Percentiles rank a stretch among this genome's conserved stretches.
These are phyloP conservation scores for Psilocybe subaeruginosa DNA, from an alignment of 768 basidiomycete genomes.

Conservation along the genomic window DNA sequence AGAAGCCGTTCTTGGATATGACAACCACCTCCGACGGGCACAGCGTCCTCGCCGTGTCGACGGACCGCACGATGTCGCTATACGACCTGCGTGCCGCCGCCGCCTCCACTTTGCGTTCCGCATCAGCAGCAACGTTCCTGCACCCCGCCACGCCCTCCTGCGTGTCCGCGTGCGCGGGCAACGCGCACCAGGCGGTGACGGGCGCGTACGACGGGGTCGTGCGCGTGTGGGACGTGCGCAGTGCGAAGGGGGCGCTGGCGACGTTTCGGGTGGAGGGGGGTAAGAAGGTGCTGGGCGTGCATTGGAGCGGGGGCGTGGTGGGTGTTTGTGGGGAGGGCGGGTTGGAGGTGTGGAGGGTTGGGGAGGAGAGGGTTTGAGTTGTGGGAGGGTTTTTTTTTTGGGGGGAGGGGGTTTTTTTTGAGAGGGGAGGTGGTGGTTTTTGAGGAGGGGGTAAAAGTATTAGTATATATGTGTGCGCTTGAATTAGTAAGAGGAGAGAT, in stretches of 20 bases:
- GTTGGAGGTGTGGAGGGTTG: slow-evolving; percentile 64
- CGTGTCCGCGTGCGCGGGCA: slow-evolving; percentile 35
- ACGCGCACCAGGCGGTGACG: slow-evolving; percentile 60
- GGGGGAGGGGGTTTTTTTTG: too few relatives aligned
- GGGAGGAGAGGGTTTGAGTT: slow-evolving; percentile 30
- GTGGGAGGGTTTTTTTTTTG: neutral
- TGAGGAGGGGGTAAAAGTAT: too few relatives aligned
- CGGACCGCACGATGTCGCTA: slow-evolving; percentile 73
- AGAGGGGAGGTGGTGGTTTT: too few relatives aligned
- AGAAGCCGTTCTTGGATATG: slow-evolving; percentile 76
- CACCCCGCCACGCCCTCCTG: slow-evolving; percentile 74
- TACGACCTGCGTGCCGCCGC: slow-evolving; percentile 63
- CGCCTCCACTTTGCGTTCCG: slow-evolving; percentile 1
- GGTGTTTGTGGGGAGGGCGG: slow-evolving; percentile 69
- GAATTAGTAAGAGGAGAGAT: too few relatives aligned
- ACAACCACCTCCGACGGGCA: slow-evolving; percentile 46
- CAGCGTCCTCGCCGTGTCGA: slow-evolving; percentile 63
- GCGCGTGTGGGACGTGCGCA: slow-evolving; percentile 79
- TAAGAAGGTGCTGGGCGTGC: slow-evolving; percentile 61
- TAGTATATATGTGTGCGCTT: too few relatives aligned
- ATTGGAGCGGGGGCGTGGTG: slow-evolving; percentile 59
- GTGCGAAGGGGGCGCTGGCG: slow-evolving; percentile 63
- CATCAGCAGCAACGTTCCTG: slow-evolving; percentile 46
- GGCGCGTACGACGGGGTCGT: slow-evolving; percentile 82
- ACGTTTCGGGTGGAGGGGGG: slow-evolving; percentile 63